Evolutionary conservation across 257 asterid genomes (phyloP), one percentile per base, ranked within the genome.

Genomic region (Lantana camara): DNA sequence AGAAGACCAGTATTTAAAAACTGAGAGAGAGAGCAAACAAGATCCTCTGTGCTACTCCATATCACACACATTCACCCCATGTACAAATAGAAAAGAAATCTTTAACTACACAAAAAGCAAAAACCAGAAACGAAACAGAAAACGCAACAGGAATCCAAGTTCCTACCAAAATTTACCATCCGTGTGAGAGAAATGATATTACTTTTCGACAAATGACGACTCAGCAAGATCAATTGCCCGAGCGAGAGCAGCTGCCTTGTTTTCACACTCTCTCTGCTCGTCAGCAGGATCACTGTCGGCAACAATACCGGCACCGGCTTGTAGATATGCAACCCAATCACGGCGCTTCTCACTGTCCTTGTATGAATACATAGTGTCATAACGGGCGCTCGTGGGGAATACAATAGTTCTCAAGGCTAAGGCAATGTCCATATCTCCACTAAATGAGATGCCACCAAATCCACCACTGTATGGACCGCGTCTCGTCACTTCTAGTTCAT

Each of bases 381-480:
- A 77, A 37, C 89, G 85, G 9, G 59, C 60, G 57, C 77, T 77
- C 12, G 97, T 85, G 12, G 97, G 93, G 79, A 94, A 94, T 3
- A 90, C 97, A 22, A 94, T 88, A 22, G 99, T 94, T 70, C 99
- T 81, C 77, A 90, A 66, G 55, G 97, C 95, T 30, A 94, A 67
- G 15, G 99, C 99, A 16, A 94, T 81, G 63, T 94, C 99, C 99
- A 94, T 90, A 60, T 90, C 95, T 29, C 99, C 99, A 0, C 89
- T 40, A 46, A 85, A 94, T 7, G 97, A 94, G 52, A 94, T 88
- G 72, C 99, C 97, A 51, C 99, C 99, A 70, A 93, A 87, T 41
- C 99, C 99, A 67, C 99, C 99, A 50, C 99, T 85, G 68, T 93
- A 93, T 0, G 99, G 97, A 46, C 99, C 99, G 0, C 99, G 95